phyloP scores from a whole-genome alignment of 495 filamentous ascomycete genomes.

The Penicillium coffeae region DNA sequence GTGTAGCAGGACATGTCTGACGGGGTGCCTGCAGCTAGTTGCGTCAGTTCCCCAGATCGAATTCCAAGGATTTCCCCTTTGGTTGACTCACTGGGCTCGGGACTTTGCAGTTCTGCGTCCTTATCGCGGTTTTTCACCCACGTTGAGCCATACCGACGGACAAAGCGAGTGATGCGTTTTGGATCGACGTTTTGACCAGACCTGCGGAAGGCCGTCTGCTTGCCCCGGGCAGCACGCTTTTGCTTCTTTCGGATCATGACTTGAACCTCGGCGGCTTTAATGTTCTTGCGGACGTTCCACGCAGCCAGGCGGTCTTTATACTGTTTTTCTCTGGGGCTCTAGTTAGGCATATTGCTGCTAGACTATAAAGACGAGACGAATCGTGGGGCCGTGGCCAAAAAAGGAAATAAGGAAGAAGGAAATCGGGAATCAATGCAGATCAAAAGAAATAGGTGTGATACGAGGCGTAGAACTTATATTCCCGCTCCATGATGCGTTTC shows the following conservation, averaged over 20 bases:
- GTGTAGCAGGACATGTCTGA: slow-evolving; percentile 44
- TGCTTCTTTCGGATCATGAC: slow-evolving; percentile 43
- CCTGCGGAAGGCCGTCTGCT: slow-evolving; percentile 40
- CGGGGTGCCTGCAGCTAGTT: slow-evolving; percentile 30
- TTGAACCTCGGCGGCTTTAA: slow-evolving; percentile 42
- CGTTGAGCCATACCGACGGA: slow-evolving; percentile 29
- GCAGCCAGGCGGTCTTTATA: slow-evolving; percentile 45
- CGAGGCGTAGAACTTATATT: slow-evolving; percentile 42
- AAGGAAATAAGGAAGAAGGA: slow-evolving; percentile 4
- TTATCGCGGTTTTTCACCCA: slow-evolving; percentile 25
- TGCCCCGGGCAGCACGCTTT: slow-evolving; percentile 40
- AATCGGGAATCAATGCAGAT: slow-evolving; percentile 1
- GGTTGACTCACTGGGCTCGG: slow-evolving; percentile 39
- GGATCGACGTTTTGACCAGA: slow-evolving; percentile 35
- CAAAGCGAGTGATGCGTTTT: slow-evolving; percentile 38
- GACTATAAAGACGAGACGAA: background rate
- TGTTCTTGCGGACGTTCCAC: slow-evolving; percentile 44
- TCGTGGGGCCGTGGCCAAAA: background rate
- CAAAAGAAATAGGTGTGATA: slow-evolving; percentile 23
- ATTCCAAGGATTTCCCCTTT: too few species aligned
- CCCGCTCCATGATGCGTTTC: slow-evolving; percentile 40
- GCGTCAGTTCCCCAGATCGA: background rate
- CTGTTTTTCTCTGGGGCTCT: slow-evolving; percentile 37
- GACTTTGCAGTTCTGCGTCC: slow-evolving; percentile 21
- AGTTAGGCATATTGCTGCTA: slow-evolving; percentile 12